phyloP scores from a whole-genome alignment of 805 yeast species.

The Spathaspora passalidarum region DNA sequence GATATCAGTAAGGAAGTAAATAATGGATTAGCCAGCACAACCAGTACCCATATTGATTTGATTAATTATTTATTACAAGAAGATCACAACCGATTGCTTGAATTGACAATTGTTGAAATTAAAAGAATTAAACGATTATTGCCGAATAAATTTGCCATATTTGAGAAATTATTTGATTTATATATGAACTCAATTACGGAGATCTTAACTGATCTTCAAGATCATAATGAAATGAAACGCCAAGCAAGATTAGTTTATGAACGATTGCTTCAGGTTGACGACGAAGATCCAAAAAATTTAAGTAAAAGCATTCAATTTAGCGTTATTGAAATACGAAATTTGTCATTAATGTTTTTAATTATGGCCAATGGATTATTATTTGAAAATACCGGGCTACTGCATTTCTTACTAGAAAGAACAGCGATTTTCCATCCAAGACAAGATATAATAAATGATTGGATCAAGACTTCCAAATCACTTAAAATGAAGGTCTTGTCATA shows the following conservation, averaged over 20 bases:
- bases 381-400: slow-evolving; percentile 1
- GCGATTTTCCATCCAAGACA: slow-evolving; percentile 10
- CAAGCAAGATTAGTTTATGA: slow-evolving; percentile 7
- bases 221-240: slow-evolving; percentile 5
- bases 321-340: slow-evolving; percentile 13
- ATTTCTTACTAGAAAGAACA: slow-evolving; percentile 6
- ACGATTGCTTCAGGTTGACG: slow-evolving; percentile 6
- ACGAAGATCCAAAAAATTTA: slow-evolving; percentile 9
- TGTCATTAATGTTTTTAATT: slow-evolving; percentile 18
- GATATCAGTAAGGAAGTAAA: neutral
- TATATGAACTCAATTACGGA: slow-evolving; percentile 5
- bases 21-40: neutral
- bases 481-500: slow-evolving; percentile 13
- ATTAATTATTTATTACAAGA: slow-evolving; percentile 3
- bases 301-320: slow-evolving; percentile 6
- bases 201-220: slow-evolving; percentile 6
- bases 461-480: slow-evolving; percentile 16
- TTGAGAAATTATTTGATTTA: slow-evolving; percentile 5
- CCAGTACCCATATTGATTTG: neutral
- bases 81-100: slow-evolving; percentile 5
- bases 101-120: slow-evolving; percentile 10
- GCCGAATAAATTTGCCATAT: slow-evolving; percentile 6
- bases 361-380: slow-evolving; percentile 19
- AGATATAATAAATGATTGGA: slow-evolving; percentile 15
- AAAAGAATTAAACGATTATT: slow-evolving; percentile 10